phyloP scores from a whole-genome alignment of 2,329 filamentous ascomycete species.

The Taxawa tesnikishii region DNA sequence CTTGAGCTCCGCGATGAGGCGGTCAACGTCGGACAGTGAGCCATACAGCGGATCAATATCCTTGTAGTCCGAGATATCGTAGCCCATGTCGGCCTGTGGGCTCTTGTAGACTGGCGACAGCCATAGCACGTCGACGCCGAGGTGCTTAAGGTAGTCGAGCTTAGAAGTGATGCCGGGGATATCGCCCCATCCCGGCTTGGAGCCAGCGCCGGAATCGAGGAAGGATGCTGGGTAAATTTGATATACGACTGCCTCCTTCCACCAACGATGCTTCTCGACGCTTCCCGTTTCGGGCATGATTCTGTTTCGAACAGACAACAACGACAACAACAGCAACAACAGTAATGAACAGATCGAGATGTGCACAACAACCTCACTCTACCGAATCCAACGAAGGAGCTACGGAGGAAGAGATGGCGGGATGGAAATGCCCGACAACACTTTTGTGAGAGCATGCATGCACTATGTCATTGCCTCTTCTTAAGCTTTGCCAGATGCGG shows the following conservation, averaged over 20 bases:
- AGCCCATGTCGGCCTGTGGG: constrained; percentile 42
- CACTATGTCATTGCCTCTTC: no score
- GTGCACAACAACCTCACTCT: no score
- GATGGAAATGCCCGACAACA: no score
- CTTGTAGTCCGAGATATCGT: constrained; percentile 28
- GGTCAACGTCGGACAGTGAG: constrained; percentile 32
- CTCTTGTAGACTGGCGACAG: constrained; percentile 46
- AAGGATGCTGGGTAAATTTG: constrained; percentile 47
- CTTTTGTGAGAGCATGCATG: no score
- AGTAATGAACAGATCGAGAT: no score
- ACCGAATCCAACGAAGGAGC: no score
- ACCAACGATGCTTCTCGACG: constrained; percentile 17
- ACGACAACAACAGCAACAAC: no score
- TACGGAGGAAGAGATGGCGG: no score
- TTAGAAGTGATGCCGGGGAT: constrained; percentile 52
- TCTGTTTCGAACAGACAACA: no score
- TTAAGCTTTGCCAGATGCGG: no score
- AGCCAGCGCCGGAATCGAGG: constrained; percentile 43
- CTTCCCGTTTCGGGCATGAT: constrained; percentile 8
- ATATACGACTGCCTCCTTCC: constrained; percentile 26
- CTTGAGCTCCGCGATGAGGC: constrained; percentile 29
- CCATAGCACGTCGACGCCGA: constrained; percentile 53
- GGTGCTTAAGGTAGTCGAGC: constrained; percentile 49
- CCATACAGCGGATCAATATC: constrained; percentile 36
- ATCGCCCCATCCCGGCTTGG: constrained; percentile 45